A percentile compares a stretch with the other conserved stretches of the same genome.
Conservation (phyloP, 352 stramenopile genomes). For the Phytopythium vexans region DNA sequence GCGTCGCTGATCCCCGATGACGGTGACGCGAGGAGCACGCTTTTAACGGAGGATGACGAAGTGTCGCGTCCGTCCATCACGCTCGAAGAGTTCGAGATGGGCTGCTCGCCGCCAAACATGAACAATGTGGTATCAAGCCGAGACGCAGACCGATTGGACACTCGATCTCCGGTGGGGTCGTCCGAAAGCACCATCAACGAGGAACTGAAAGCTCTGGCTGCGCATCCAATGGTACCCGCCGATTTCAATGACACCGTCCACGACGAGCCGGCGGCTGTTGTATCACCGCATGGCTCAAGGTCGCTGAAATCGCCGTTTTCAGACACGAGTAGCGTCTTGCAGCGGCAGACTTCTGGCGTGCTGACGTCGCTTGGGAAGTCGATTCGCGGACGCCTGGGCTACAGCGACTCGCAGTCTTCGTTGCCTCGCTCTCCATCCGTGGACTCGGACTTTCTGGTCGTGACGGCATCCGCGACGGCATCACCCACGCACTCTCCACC, state of each 20-base stretch:
- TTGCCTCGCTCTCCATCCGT: constrained; percentile 3
- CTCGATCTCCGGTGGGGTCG: constrained; percentile 1
- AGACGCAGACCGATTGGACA: no score
- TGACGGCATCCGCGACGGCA: background rate
- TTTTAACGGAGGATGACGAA: constrained; percentile 19
- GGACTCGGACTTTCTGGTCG: background rate
- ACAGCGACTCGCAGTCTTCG: constrained; percentile 6
- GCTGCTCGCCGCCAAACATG: constrained; percentile 19
- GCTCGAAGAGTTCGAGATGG: constrained; percentile 61
- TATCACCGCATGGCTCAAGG: constrained; percentile 2
- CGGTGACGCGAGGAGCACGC: no score
- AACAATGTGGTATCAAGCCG: background rate
- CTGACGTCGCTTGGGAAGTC: constrained; percentile 38
- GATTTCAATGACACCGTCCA: constrained; percentile 6
- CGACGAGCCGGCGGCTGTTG: constrained; percentile 5
- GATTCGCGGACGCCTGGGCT: constrained; percentile 33
- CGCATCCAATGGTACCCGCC: constrained; percentile 18
- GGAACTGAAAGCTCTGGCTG: constrained; percentile 22
- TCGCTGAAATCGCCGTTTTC: constrained; percentile 22
- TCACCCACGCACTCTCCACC: no score
- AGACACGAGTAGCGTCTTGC: constrained; percentile 7
- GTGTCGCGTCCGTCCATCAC: constrained; percentile 30
- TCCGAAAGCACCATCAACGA: background rate
- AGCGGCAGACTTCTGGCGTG: constrained; percentile 27
- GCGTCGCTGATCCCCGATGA: constrained; percentile 10